Evolutionary conservation across 2,329 filamentous ascomycete species (phyloP).

Genomic region (Diaporthe nobilis): DNA sequence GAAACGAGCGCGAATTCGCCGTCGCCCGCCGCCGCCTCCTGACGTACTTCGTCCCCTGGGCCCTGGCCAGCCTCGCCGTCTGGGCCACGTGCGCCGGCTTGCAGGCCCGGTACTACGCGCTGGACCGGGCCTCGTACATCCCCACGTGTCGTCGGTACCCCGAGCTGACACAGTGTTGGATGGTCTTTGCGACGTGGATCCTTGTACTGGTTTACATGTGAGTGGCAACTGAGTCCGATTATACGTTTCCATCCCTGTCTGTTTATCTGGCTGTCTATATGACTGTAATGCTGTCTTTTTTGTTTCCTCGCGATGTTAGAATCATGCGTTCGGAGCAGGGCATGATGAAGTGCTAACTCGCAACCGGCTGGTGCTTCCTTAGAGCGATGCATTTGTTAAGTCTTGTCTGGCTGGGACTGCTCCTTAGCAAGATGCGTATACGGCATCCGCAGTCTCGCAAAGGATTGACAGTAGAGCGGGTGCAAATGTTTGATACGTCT

Average conservation of each 20-base stretch:
- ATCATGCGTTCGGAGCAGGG: background rate
- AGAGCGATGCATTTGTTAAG: background rate
- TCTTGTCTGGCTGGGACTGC: slow-evolving; percentile 4
- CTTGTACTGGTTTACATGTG: background rate
- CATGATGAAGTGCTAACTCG: background rate
- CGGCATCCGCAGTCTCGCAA: background rate
- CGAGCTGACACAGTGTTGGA: background rate
- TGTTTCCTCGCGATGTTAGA: background rate
- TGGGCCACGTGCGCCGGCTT: background rate
- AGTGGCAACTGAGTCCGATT: background rate
- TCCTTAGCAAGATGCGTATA: background rate
- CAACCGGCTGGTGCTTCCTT: background rate
- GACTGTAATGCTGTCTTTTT: background rate
- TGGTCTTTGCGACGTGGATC: slow-evolving; percentile 4
- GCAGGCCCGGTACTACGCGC: background rate
- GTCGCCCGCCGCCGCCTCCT: background rate
- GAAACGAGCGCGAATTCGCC: background rate
- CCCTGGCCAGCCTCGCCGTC: background rate
- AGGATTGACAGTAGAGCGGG: background rate
- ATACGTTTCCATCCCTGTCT: background rate
- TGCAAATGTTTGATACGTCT: background rate
- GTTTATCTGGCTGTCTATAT: background rate
- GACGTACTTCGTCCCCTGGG: background rate
- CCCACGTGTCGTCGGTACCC: background rate
- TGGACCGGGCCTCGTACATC: background rate